Base-by-base conservation (phyloP, 257 asterid species). In the Coffea eugenioides region DNA sequence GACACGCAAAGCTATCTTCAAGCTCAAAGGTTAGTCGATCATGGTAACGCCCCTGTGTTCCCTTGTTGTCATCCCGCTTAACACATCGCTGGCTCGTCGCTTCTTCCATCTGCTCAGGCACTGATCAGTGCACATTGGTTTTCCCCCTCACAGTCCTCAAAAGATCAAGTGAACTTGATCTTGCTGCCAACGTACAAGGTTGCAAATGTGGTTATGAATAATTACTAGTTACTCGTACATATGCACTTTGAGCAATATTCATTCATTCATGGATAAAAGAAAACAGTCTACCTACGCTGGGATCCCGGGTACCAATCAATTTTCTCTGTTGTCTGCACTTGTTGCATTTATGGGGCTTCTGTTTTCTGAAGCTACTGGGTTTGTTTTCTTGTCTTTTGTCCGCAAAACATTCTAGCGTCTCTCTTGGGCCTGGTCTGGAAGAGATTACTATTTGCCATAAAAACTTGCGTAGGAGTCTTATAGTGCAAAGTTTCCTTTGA, bases 1-100 rank as follows among this genome's bases (percentile, higher is more conserved):
- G 90, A 84, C 90, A 20, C 88, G 91, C 56, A 91, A 82, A 85
- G 91, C 97, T 59, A 75, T 91, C 5, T 83, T 86, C 86, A 92
- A 92, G 83, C 94, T 92, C 83, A 90, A 92, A 91, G 97, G 97
- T 90, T 61, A 25, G 65, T 59, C 43, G 43, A 39, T 39, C 27
- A 59, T 59, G 65, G 65, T 20, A 7, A 27, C 6, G 65, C 65
- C 0, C 67, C 12, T 23, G 67, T 23, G 34, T 14, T 13, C 34
- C 67, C 67, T 34, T 61, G 14, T n/a, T 41, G 31, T 62, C 62
- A 66, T 51, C 8, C 31, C 59, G 27, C 43, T 54, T 57, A 57
- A 8, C 6, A 2, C 25, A 20, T 8, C 4, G 1, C 34, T 39
- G 43, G 43, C 43, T 39, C 43, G 43, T 39, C 43, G 43, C 13